A percentile compares a stretch with the other conserved stretches of the same genome.
These are phyloP conservation scores for Microdochium trichocladiopsis DNA, from an alignment of 2,329 filamentous ascomycete genomes.

Conservation along the genomic window DNA sequence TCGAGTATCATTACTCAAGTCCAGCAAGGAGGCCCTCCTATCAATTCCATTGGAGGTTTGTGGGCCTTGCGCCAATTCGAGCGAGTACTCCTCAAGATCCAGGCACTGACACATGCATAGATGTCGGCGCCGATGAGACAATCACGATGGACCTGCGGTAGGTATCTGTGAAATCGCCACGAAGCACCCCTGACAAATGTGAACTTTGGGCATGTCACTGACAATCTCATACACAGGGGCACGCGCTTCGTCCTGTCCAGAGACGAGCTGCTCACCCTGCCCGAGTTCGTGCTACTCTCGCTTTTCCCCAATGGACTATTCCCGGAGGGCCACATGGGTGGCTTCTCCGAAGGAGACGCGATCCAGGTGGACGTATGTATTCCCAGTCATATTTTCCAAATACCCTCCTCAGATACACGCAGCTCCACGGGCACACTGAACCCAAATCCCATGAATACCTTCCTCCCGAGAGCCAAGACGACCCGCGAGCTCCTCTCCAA, in stretches of 20 bases:
- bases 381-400: conserved; percentile 16
- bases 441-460: conserved; percentile 5
- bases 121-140: conserved; percentile 85
- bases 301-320: conserved; percentile 97
- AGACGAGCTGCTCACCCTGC: conserved; percentile 90
- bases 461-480: conserved; percentile 12
- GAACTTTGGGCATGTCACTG: no score
- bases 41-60: conserved; percentile 83
- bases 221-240: no score
- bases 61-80: not conserved
- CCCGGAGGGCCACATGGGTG: conserved; percentile 91
- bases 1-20: conserved; percentile 99
- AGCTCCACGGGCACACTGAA: conserved; percentile 6
- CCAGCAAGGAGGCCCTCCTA: conserved; percentile 82
- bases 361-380: conserved; percentile 92
- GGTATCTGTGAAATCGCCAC: conserved; percentile 12
- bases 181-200: no score
- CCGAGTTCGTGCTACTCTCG: conserved; percentile 96
- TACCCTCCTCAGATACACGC: conserved; percentile 12
- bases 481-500: conserved; percentile 27
- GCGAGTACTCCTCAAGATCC: conserved; percentile 2
- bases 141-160: conserved; percentile 93
- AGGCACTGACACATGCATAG: conserved; percentile 27
- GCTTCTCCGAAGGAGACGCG: conserved; percentile 85
- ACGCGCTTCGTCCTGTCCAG: conserved; percentile 89